A percentile compares a stretch with the other conserved stretches of the same genome.
These are phyloP conservation scores for Saccharomycopsis sp. DNA, from an alignment of 805 yeast species.

Conservation along the genomic window DNA sequence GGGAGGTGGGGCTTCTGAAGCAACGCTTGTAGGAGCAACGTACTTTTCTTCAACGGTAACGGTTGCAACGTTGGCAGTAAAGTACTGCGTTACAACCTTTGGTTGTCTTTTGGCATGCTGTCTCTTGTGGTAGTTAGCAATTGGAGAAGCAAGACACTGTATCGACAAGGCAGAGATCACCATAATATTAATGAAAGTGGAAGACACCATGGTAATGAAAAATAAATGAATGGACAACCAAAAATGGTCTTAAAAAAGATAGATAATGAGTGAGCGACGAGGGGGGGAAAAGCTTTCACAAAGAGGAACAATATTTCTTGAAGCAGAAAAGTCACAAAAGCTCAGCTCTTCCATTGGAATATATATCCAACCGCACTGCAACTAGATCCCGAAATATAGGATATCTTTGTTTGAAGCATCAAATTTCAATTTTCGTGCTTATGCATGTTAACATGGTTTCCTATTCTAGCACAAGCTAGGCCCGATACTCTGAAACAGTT, in stretches of 20 bases:
- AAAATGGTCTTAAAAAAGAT: not conserved
- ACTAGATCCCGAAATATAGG: no score
- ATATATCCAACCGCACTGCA: no score
- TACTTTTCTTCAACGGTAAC: slow-evolving; percentile 1
- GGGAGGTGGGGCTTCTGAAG: not conserved
- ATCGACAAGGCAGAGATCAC: not conserved
- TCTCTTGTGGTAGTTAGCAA: slow-evolving; percentile 1
- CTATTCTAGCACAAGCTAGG: no score
- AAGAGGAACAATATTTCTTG: no score
- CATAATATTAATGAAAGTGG: not conserved
- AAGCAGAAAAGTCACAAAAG: no score
- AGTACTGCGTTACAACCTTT: slow-evolving; percentile 1
- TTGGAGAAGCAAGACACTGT: slow-evolving; percentile 6
- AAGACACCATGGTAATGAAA: not conserved
- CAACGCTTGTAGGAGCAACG: not conserved
- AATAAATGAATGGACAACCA: slow-evolving; percentile 5
- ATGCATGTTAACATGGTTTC: no score
- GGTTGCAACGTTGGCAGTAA: slow-evolving; percentile 2
- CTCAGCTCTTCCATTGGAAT: no score
- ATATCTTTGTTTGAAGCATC: no score
- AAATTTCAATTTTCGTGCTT: no score
- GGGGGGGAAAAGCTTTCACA: no score
- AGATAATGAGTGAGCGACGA: no score
- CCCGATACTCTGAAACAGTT: no score
- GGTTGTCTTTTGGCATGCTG: slow-evolving; percentile 3